A percentile compares a stretch with the other conserved stretches of the same genome.
Conservation (phyloP, 441 rosid species). For the Populus trichocarpa region DNA sequence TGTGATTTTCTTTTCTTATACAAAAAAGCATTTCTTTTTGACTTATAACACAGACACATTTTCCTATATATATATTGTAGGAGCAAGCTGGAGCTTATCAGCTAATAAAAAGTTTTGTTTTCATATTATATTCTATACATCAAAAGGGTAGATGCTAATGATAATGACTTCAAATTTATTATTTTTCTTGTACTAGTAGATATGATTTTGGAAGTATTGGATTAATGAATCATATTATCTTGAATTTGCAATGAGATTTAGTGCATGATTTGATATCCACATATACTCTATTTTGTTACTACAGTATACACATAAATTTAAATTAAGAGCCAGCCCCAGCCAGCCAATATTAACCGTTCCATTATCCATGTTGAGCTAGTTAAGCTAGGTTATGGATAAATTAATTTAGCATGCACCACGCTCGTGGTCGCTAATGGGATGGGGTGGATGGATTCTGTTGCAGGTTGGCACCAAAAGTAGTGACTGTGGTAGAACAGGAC, state of each 20-base stretch:
- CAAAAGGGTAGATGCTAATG: not conserved
- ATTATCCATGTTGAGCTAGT: no score
- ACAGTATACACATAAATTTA: not conserved
- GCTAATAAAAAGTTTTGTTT: not conserved
- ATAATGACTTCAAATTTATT: not conserved
- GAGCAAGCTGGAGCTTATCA: not conserved
- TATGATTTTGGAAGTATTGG: not conserved
- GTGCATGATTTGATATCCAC: not conserved
- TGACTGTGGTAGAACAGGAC: slow-evolving; percentile 96
- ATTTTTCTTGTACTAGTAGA: not conserved
- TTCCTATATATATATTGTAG: no score
- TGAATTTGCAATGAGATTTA: not conserved
- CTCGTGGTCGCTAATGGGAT: not conserved
- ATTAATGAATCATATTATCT: not conserved
- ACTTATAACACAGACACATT: not conserved
- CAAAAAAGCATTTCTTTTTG: not conserved
- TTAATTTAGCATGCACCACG: not conserved
- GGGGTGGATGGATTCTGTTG: not conserved
- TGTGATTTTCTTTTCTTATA: not conserved
- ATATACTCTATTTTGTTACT: not conserved
- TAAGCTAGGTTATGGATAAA: no score
- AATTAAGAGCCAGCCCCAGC: not conserved
- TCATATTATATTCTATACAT: not conserved
- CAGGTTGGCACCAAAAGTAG: slow-evolving; percentile 92
- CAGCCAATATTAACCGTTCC: not conserved